Evolutionary conservation across 768 basidiomycete genomes (phyloP), one percentile per base, ranked within the genome.

Genomic region (Lactarius deliciosus): DNA sequence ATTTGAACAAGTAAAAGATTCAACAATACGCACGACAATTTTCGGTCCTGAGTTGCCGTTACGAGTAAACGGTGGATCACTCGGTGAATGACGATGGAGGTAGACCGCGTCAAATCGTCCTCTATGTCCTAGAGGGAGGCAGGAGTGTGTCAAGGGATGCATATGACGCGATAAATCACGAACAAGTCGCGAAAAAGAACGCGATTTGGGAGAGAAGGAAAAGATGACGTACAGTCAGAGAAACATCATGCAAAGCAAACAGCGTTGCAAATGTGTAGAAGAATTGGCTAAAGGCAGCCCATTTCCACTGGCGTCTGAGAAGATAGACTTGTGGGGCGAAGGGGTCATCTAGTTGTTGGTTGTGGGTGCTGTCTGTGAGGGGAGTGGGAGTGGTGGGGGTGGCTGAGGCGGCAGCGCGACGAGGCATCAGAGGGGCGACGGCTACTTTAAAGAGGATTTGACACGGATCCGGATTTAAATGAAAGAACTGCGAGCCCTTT

Each of bases 201-300:
- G 69, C 60, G 56, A 60, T 53, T 58, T 53, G 5, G 18, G 28
- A 32, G 5, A 43, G 25, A 32, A n/a, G 25, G 47, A 58, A 54
- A 63, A 50, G 60, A 68, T 9, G 60, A 78, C 83, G 70, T 74
- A 92, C 91, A 65, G 78, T 74, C 47, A 92, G 77, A 53, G 90
- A 81, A 68, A 94, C 84, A 72, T 91, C 90, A 54, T 83, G 77
- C 79, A 90, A 82, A 45, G 86, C 81, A 70, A 96, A 84, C 64
- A 95, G 81, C 59, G 83, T 83, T 57, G 83, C 81, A 78, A 96
- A 96, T 32, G 90, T 93, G 76, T 83, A 89, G 78, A 92, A 89
- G 82, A 96, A 96, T 75, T 96, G 93, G 77, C 85, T 85, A 77
- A 95, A 90, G 30, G 89, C 90, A 6, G 94, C 94, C 93, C 93